phyloP scores from a whole-genome alignment of 306 rosid species.

The Pterocarpus macrocarpus region DNA sequence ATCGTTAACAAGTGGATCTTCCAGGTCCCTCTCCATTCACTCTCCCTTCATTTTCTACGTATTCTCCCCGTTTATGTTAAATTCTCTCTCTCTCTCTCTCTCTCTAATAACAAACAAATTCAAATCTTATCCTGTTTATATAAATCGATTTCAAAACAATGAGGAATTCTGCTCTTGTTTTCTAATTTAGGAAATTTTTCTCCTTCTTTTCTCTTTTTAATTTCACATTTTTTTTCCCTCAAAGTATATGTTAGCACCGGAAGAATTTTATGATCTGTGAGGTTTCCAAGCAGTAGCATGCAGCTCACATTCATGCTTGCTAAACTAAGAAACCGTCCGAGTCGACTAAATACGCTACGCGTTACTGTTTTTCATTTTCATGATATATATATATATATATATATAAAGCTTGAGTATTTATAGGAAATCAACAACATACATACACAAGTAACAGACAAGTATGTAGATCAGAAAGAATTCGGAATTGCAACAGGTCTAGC shows the following conservation, averaged over 20 bases:
- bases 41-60: background rate
- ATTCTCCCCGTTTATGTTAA: no score
- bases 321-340: background rate
- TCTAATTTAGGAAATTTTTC: background rate
- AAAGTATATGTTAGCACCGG: background rate
- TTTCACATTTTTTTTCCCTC: background rate
- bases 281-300: background rate
- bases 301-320: background rate
- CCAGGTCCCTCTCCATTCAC: conserved; percentile 58
- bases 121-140: background rate
- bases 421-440: conserved; percentile 5
- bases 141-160: background rate
- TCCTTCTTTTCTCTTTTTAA: background rate
- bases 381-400: no score
- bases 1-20: conserved; percentile 99
- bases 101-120: background rate
- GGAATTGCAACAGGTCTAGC: conserved; percentile 22
- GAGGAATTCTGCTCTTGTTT: background rate
- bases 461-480: conserved; percentile 18
- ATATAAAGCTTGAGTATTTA: background rate
- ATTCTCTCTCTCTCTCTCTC: background rate
- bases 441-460: background rate
- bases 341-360: background rate
- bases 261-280: background rate
- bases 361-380: background rate